Base-by-base conservation (phyloP, 345 rosid genomes). In the Populus alba region DNA sequence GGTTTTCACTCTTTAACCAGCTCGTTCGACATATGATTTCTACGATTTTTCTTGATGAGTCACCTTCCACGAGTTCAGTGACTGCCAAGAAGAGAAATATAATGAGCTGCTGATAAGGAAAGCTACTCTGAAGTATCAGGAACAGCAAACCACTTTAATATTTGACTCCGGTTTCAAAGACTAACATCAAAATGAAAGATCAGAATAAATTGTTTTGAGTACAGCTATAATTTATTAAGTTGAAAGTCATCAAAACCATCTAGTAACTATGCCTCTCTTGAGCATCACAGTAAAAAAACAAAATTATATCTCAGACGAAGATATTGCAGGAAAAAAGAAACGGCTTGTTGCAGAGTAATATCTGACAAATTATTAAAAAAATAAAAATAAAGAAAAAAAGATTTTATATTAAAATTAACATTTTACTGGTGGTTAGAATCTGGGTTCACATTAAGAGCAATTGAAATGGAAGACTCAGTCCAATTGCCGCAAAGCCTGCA, bases 1-100 rank as follows among this genome's bases (percentile, higher is more conserved):
- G 92, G 66, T 86, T 92, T 80, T 96, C 99, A 11, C 97, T 89
- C 82, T 92, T 92, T 41, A 91, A 84, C 99, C 97, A 93, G 79
- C 97, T 93, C 45, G 98, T 89, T 72, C 93, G 81, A 80, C 99
- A 96, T 66, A 96, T 96, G 73, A 96, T 96, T 81, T 96, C 99
- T 33, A 96, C 99, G n/a, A 96, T 96, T 78, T 96, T 94, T 79
- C 99, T 91, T 1, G 99, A 96, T 18, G 99, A 96, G 75, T 94
- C 99, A 0, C 99, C 99, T 86, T 96, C 99, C 71, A 90, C 89
- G 1, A 96, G 97, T 79, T 96, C 99, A n/a, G 99, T 91, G 53
- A 96, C 99, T 94, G 92, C 45, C 71, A 62, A 49, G 51, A 7
- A 43, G 61, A 73, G 43, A 74, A 72, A 77, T 41, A n/a, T 18